Evolutionary conservation across 2,329 filamentous ascomycete species (phyloP), one percentile per base, ranked within the genome.

Genomic region (Diaporthe humulicola): DNA sequence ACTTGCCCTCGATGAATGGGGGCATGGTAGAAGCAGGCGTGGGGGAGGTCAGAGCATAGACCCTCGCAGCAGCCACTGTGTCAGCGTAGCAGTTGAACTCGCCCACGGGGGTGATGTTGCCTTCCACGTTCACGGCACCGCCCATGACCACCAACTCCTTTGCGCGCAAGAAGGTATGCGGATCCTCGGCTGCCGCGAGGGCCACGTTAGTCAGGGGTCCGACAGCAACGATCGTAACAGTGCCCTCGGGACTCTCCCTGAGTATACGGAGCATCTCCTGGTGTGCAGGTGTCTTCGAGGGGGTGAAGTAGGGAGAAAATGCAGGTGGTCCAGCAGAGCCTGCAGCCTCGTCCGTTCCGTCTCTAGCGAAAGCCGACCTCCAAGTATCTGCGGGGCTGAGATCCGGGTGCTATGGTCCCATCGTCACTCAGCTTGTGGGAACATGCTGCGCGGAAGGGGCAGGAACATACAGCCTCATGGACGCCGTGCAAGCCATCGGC

Each of bases 21-120:
- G 97, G 95, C 89, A 98, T 94, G 5, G 95, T 98, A 3, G 92
- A 93, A 17, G 88, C 84, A 0, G 97, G 97, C 45, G 86, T 91
- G 8, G 88, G 90, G 1, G 93, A 95, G 0, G 94, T 95, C 76
- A 97, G 86, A 9, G 94, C 93, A 80, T 93, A 96, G 25, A 97
- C 90, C 19, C 94, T 89, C 15, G 94, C 94, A 0, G 94, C 91
- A 38, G 94, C 94, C 54, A 94, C 89, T 28, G 94, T 88, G 82
- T 99, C 97, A 74, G 97, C 96, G 81, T 95, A 98, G 74, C 93
- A 94, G 87, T 99, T 99, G 90, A 99, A 99, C 83, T 99, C 97
- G 77, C 94, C 95, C 17, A 93, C 90, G 2, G 97, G 96, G 60
- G 91, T 92, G 80, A 94, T 92, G 83, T 99, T 99, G 78, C 97